These are phyloP conservation scores for Rhododendron williamsianum DNA, from an alignment of 148 eudicot genomes.

Conservation along the genomic window DNA sequence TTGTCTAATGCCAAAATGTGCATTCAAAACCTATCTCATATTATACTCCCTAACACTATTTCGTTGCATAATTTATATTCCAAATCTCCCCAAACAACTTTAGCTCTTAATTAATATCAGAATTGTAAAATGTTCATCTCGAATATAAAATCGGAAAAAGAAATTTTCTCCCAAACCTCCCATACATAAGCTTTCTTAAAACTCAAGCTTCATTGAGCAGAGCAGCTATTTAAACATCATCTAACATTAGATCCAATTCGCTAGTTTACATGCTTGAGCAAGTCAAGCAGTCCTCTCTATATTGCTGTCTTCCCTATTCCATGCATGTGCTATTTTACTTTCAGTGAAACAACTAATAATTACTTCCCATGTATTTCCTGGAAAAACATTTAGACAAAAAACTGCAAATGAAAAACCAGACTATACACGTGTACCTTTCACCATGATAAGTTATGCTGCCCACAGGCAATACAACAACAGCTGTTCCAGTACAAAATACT, in stretches of 20 bases:
- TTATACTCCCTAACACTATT: neutral
- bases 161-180: neutral
- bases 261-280: neutral
- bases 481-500: slow-evolving; percentile 97
- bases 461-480: slow-evolving; percentile 91
- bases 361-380: neutral
- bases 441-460: slow-evolving; percentile 86
- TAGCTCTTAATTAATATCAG: neutral
- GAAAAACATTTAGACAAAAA: neutral
- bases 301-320: neutral
- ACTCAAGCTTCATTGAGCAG: neutral
- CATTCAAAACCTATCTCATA: neutral
- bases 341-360: neutral
- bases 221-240: neutral
- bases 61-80: neutral
- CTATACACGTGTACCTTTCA: slow-evolving; percentile 59
- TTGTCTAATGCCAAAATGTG: neutral
- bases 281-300: neutral
- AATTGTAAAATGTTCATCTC: neutral
- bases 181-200: neutral
- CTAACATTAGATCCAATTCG: neutral
- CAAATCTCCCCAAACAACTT: neutral
- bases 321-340: neutral
- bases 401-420: neutral
- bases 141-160: neutral